Evolutionary conservation across 108 stramenopile genomes (phyloP).

Genomic region (Heterococcus sp.): DNA sequence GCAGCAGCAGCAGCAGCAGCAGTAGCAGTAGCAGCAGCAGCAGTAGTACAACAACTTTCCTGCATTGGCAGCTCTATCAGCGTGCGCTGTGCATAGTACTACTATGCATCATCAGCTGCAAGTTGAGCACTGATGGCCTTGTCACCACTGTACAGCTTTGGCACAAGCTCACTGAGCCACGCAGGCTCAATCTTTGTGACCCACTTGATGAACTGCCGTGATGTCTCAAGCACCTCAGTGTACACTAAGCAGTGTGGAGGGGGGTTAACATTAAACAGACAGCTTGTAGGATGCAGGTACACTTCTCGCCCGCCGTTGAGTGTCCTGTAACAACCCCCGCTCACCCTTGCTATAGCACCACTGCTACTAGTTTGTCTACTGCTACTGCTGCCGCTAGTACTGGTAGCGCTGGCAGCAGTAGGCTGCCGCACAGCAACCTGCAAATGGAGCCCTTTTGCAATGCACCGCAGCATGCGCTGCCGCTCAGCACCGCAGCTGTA

Average conservation of each 20-base stretch:
- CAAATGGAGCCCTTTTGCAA: conserved; percentile 46
- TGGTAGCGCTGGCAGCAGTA: not conserved
- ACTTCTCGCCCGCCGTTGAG: not conserved
- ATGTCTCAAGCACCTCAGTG: not conserved
- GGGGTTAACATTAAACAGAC: not conserved
- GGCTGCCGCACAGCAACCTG: conserved; percentile 48
- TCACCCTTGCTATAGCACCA: not conserved
- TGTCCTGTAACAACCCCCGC: not conserved
- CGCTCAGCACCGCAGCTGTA: conserved; percentile 43
- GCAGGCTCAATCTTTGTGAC: not conserved
- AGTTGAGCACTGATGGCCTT: not conserved
- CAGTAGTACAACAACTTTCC: no score
- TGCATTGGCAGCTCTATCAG: no score
- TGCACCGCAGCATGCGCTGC: conserved; percentile 47
- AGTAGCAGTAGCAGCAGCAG: not conserved
- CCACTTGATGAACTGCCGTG: not conserved
- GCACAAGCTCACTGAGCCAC: not conserved
- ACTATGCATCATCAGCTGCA: no score
- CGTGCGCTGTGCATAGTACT: no score
- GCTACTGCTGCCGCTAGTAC: not conserved
- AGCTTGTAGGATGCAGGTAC: not conserved
- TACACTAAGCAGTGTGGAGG: not conserved
- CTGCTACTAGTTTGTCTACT: not conserved
- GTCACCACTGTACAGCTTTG: not conserved
- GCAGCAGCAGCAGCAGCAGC: no score